Percentiles rank a stretch among this genome's conserved stretches.
Conservation (phyloP, 257 asterid genomes). For the Plantago ovata region DNA sequence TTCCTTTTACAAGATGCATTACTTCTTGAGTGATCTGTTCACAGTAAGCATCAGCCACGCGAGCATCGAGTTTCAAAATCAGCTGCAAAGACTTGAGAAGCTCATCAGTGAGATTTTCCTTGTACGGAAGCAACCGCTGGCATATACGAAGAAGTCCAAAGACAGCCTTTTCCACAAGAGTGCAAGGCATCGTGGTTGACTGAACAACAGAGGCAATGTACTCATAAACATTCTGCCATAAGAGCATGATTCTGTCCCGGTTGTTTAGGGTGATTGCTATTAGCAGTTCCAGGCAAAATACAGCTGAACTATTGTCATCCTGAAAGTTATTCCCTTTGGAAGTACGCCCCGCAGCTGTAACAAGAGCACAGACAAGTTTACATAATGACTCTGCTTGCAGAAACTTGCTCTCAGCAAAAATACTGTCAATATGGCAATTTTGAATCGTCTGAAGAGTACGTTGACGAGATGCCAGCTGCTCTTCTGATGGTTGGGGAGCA, state of each 20-base stretch:
- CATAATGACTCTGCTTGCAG: slow-evolving; percentile 79
- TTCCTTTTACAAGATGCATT: slow-evolving; percentile 82
- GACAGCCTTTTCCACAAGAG: slow-evolving; percentile 90
- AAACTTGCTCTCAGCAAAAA: slow-evolving; percentile 88
- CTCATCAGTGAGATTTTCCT: slow-evolving; percentile 83
- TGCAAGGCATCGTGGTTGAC: slow-evolving; percentile 76
- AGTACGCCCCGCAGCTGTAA: slow-evolving; percentile 58
- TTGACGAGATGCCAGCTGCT: slow-evolving; percentile 78
- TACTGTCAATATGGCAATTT: slow-evolving; percentile 72
- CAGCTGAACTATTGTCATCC: slow-evolving; percentile 70
- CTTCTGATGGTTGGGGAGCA: slow-evolving; percentile 69
- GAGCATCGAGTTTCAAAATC: slow-evolving; percentile 83
- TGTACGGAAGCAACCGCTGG: slow-evolving; percentile 90
- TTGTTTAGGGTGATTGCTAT: slow-evolving; percentile 74
- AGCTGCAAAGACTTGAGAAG: slow-evolving; percentile 87
- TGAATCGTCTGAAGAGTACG: slow-evolving; percentile 67
- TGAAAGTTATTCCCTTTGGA: slow-evolving; percentile 43
- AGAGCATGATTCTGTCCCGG: slow-evolving; percentile 84
- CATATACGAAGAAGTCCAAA: slow-evolving; percentile 91
- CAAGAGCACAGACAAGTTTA: slow-evolving; percentile 81
- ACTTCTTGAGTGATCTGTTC: slow-evolving; percentile 92
- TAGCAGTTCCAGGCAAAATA: slow-evolving; percentile 80
- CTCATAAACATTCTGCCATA: slow-evolving; percentile 84
- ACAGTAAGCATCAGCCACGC: slow-evolving; percentile 94
- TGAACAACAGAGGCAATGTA: slow-evolving; percentile 77